Conservation (phyloP, 257 asterid species). For the Nyctanthes arbortristis region DNA sequence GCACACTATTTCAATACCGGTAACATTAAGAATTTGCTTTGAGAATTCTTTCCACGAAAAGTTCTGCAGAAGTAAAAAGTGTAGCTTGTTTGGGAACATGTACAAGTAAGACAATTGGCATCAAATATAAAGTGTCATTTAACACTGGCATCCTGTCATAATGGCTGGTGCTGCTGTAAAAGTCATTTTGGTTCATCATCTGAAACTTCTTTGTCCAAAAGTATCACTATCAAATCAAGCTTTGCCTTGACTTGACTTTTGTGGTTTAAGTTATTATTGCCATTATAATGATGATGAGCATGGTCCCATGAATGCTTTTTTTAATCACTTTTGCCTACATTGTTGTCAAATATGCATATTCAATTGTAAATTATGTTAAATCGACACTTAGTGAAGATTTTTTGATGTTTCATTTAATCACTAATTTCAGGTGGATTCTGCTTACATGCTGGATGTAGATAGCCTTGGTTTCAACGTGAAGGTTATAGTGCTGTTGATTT, state of each 20-base stretch:
- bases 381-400: background rate
- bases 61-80: no score
- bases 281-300: background rate
- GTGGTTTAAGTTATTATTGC: background rate
- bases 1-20: conserved; percentile 79
- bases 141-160: background rate
- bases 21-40: conserved; percentile 31
- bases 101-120: no score
- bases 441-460: conserved; percentile 81
- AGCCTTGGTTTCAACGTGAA: conserved; percentile 91
- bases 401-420: background rate
- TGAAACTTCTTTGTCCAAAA: background rate
- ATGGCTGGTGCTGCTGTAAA: conserved; percentile 1
- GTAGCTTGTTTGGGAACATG: no score
- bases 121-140: background rate
- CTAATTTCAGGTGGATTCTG: conserved; percentile 71
- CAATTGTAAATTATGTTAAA: background rate
- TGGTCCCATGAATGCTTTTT: background rate
- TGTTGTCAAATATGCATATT: background rate
- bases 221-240: background rate
- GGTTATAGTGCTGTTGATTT: conserved; percentile 38
- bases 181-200: background rate
- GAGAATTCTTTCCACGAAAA: background rate
- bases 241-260: background rate
- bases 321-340: background rate